Evolutionary conservation across 2,329 filamentous ascomycete species (phyloP), one percentile per base, ranked within the genome.

Genomic region (Polytolypa hystricis): DNA sequence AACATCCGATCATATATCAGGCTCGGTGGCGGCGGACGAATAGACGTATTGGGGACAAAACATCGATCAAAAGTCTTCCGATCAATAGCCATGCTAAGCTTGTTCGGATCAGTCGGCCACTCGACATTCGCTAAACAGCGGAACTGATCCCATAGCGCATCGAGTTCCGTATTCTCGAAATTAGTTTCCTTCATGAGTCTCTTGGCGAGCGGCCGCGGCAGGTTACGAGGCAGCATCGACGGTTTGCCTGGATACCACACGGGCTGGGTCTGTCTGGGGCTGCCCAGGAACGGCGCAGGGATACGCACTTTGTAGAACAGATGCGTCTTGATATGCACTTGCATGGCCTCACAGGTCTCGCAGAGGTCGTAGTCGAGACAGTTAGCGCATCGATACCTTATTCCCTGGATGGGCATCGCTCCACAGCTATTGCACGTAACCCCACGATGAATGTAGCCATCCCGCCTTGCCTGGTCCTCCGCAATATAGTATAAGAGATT

Each of bases 1-100:
- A 96, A 98, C 74, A 95, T 91, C 47, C 91, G 81, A 56, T 98
- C 89, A 53, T 93, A 91, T 41, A 98, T 84, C 10, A 94, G 73
- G 55, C 93, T 95, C 1, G 89, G 84, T 1, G 81, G 73, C 8
- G 81, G 77, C 38, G 85, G 79, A 20, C 80, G 74, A 40, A 77
- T 74, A n/a, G 81, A 81, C 10, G 81, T 83, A n/a, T 82, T 82
- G 3, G 85, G 84, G 5, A 93, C 79, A 42, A 96, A 77, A 48
- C 86, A 93, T 32, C 83, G 78, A 55, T 95, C 85, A 60, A 98
- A 98, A 0, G 85, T 93, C 58, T 81, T 82, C 42, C 86, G 78
- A 54, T 96, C 87, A 67, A 96, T 93, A 21, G 86, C 91, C 48
- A 89, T 70, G 38, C 73, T 69, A 28, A 95, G 70, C 15, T 79